phyloP scores from a whole-genome alignment of 805 yeast species.

The Wickerhamiella nectarea region DNA sequence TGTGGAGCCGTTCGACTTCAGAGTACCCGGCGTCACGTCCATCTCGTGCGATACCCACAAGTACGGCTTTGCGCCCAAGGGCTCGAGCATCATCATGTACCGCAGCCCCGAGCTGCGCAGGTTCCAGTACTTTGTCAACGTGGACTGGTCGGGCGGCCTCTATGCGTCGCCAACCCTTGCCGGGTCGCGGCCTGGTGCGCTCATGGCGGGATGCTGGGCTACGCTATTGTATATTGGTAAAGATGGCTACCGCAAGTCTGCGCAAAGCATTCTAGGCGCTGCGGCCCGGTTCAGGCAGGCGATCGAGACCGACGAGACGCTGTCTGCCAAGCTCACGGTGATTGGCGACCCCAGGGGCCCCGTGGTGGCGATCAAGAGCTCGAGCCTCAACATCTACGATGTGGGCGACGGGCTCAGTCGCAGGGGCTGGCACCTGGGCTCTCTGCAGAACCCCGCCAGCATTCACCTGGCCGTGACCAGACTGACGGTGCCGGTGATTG shows the following conservation, averaged over 20 bases:
- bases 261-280: conserved; percentile 52
- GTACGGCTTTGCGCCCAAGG: conserved; percentile 97
- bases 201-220: conserved; percentile 98
- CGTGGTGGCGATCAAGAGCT: conserved; percentile 65
- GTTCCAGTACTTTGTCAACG: conserved; percentile 68
- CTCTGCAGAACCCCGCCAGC: conserved; percentile 83
- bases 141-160: conserved; percentile 89
- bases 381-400: conserved; percentile 53
- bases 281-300: conserved; percentile 43
- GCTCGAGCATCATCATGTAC: conserved; percentile 86
- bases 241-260: conserved; percentile 60
- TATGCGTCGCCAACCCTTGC: conserved; percentile 96
- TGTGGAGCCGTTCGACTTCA: conserved; percentile 61
- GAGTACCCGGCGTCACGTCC: conserved; percentile 82
- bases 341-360: conserved; percentile 79
- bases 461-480: conserved; percentile 80
- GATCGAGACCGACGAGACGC: conserved; percentile 35
- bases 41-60: conserved; percentile 99
- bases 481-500: conserved; percentile 48
- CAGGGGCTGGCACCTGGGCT: conserved; percentile 78
- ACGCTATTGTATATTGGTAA: conserved; percentile 72
- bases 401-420: conserved; percentile 56
- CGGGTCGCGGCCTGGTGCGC: conserved; percentile 93
- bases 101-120: conserved; percentile 51
- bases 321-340: conserved; percentile 32